Conservation (phyloP, 2,329 filamentous ascomycete species). For the Botrytis pseudocinerea region DNA sequence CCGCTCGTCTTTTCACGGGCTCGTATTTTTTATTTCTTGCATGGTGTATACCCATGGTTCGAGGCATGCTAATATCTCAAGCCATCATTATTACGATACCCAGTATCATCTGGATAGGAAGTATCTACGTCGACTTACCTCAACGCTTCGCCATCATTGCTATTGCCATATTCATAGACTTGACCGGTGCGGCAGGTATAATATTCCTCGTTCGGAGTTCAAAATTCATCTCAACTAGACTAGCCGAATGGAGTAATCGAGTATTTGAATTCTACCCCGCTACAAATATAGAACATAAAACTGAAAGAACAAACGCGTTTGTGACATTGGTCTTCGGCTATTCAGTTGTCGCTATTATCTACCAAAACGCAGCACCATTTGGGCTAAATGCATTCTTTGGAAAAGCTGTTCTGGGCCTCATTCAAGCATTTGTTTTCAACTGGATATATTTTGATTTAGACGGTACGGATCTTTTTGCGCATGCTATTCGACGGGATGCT, state of each 20-base stretch:
- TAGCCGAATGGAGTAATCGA: slow-evolving; percentile 33
- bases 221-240: slow-evolving; percentile 33
- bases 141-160: slow-evolving; percentile 57
- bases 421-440: slow-evolving; percentile 60
- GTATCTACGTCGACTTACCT: slow-evolving; percentile 57
- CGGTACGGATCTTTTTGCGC: slow-evolving; percentile 52
- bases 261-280: slow-evolving; percentile 61
- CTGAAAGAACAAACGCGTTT: slow-evolving; percentile 64
- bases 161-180: slow-evolving; percentile 55
- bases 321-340: slow-evolving; percentile 66
- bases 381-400: slow-evolving; percentile 61
- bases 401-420: slow-evolving; percentile 59
- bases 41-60: slow-evolving; percentile 57
- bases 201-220: slow-evolving; percentile 45
- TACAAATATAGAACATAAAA: slow-evolving; percentile 65
- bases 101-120: slow-evolving; percentile 58
- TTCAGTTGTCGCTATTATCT: slow-evolving; percentile 61
- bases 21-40: slow-evolving; percentile 51
- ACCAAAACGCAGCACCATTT: slow-evolving; percentile 53
- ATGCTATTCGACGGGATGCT: slow-evolving; percentile 59
- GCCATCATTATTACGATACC: slow-evolving; percentile 49
- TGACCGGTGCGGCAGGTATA: slow-evolving; percentile 49
- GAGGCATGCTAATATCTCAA: slow-evolving; percentile 54
- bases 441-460: slow-evolving; percentile 67
- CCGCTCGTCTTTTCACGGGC: slow-evolving; percentile 55